Evolutionary conservation across 306 rosid species (phyloP).

Genomic region (Prunus fruticosa): DNA sequence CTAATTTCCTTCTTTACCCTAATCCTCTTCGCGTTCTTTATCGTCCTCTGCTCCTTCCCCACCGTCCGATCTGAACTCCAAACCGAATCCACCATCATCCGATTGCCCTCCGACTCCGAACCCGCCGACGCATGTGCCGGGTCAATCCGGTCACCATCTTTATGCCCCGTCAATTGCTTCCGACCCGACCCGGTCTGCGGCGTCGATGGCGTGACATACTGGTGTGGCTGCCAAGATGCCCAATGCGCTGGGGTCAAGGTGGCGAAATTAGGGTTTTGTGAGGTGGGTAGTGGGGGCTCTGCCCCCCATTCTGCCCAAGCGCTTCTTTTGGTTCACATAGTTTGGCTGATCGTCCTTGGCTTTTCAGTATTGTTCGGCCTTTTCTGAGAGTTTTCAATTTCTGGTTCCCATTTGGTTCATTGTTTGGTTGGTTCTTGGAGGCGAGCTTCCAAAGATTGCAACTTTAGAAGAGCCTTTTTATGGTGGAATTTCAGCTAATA

Average conservation of each 20-base stretch:
- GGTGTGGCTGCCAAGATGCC: constrained; percentile 96
- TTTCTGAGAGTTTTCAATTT: constrained; percentile 33
- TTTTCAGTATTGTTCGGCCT: constrained; percentile 76
- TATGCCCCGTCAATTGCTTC: constrained; percentile 79
- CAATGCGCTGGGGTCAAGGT: constrained; percentile 65
- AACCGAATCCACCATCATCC: constrained; percentile 23
- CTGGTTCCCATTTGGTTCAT: not conserved
- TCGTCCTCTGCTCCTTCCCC: constrained; percentile 28
- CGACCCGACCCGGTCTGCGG: constrained; percentile 91
- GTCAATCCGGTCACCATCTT: constrained; percentile 7
- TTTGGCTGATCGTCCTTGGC: constrained; percentile 79
- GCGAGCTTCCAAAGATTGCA: not conserved
- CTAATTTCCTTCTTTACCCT: not conserved
- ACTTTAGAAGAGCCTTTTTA: not conserved
- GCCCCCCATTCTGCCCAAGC: constrained; percentile 80
- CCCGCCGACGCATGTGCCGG: constrained; percentile 27
- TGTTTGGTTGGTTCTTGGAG: not conserved
- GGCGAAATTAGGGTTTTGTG: constrained; percentile 69
- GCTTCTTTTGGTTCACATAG: constrained; percentile 71
- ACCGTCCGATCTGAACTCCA: constrained; percentile 30
- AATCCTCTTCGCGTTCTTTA: constrained; percentile 13
- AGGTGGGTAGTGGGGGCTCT: constrained; percentile 72
- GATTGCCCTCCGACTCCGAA: constrained; percentile 38
- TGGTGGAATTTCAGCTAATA: not conserved
- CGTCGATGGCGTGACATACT: constrained; percentile 80